Conservation (phyloP, 1,139 yeast species). For the Magnusiomyces ingens region DNA sequence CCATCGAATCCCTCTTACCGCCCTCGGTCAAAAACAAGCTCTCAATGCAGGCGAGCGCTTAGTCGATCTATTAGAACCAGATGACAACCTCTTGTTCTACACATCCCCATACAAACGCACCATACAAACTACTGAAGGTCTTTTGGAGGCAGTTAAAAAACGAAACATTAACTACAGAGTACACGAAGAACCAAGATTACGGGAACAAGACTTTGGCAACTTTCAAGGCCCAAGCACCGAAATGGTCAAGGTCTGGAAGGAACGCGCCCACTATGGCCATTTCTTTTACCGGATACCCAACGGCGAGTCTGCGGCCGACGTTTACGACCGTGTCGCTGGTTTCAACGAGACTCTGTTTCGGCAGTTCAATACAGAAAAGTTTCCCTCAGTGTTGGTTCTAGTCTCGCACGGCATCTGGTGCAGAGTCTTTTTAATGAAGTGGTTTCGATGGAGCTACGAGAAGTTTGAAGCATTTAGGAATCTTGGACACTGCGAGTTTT, state of each 20-base stretch:
- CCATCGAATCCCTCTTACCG: constrained; percentile 68
- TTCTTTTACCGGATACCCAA: constrained; percentile 86
- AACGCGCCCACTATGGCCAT: constrained; percentile 84
- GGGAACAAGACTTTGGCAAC: constrained; percentile 94
- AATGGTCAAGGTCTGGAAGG: constrained; percentile 73
- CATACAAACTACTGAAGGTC: constrained; percentile 68
- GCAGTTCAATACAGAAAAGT: constrained; percentile 60
- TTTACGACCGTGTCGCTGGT: constrained; percentile 81
- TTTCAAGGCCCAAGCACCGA: constrained; percentile 69
- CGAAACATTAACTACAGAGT: constrained; percentile 42
- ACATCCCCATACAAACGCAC: constrained; percentile 83
- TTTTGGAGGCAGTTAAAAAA: constrained; percentile 52
- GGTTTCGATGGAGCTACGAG: constrained; percentile 91
- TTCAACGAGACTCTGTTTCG: constrained; percentile 82
- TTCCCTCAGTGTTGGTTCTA: constrained; percentile 67
- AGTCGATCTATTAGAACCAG: constrained; percentile 44
- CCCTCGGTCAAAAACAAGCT: constrained; percentile 56
- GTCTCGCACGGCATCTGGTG: constrained; percentile 96
- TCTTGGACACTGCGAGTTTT: constrained; percentile 75
- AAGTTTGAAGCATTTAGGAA: constrained; percentile 76
- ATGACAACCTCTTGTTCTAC: constrained; percentile 52
- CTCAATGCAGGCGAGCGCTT: constrained; percentile 58
- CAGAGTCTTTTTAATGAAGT: constrained; percentile 79
- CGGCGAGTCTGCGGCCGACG: constrained; percentile 95
- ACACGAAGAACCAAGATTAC: constrained; percentile 79